Evolutionary conservation across 495 filamentous ascomycete genomes (phyloP).

Genomic region (Penicillium antarcticum): DNA sequence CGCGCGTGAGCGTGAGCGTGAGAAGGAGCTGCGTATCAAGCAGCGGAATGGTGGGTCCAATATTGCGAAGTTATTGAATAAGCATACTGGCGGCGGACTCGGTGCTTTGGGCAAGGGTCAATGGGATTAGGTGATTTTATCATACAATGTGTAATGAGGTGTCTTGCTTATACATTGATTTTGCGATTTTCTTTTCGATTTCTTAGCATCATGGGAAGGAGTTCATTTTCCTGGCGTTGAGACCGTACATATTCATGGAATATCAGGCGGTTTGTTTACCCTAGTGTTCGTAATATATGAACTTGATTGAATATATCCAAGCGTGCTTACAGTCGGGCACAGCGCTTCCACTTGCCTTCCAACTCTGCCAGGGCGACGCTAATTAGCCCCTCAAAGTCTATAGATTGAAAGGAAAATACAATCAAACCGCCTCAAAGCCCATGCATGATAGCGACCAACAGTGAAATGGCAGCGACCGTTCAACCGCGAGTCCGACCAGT

Average conservation of each 20-base stretch:
- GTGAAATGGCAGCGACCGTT: too few relatives aligned
- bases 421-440: too few relatives aligned
- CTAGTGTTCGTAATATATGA: too few relatives aligned
- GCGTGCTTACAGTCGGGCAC: too few relatives aligned
- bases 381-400: too few relatives aligned
- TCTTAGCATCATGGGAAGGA: background rate
- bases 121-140: slow-evolving; percentile 31
- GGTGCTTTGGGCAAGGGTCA: slow-evolving; percentile 32
- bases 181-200: background rate
- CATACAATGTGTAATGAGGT: background rate
- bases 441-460: too few relatives aligned
- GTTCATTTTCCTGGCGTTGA: background rate
- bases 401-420: too few relatives aligned
- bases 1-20: slow-evolving; percentile 68
- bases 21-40: slow-evolving; percentile 52
- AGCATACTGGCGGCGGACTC: slow-evolving; percentile 33
- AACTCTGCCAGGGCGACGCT: too few relatives aligned
- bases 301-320: too few relatives aligned
- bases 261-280: too few relatives aligned
- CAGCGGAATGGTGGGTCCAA: slow-evolving; percentile 38
- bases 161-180: background rate
- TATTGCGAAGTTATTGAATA: slow-evolving; percentile 35
- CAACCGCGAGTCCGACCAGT: too few relatives aligned
- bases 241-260: background rate
- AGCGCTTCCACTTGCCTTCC: too few relatives aligned